A percentile compares a stretch with the other conserved stretches of the same genome.
phyloP scores from a whole-genome alignment of 192 early-diverging fungal species.

The Entomortierella beljakovae region DNA sequence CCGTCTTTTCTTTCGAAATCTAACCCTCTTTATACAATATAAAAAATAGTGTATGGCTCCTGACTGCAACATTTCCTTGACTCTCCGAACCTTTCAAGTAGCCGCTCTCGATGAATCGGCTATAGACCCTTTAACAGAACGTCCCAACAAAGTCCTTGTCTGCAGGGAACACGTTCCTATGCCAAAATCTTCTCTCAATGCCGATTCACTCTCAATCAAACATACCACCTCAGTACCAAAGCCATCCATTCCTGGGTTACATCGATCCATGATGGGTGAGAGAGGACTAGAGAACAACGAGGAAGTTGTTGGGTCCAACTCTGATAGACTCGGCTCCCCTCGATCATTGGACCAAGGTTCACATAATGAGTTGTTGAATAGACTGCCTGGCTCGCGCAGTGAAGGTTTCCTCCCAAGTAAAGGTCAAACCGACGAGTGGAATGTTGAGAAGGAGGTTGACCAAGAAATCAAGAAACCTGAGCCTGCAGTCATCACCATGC shows the following conservation, averaged over 20 bases:
- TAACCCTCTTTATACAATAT: background rate
- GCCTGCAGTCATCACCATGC: conserved; percentile 1
- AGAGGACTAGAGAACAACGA: background rate
- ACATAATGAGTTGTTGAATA: conserved; percentile 12
- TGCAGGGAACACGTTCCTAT: conserved; percentile 51
- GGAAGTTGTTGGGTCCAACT: background rate
- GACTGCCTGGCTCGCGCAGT: background rate
- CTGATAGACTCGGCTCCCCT: conserved; percentile 7
- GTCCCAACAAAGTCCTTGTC: conserved; percentile 41
- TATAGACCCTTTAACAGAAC: conserved; percentile 13
- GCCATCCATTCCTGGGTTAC: conserved; percentile 27
- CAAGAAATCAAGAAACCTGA: background rate
- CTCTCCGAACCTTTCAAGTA: conserved; percentile 36
- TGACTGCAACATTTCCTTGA: conserved; percentile 20
- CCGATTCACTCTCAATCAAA: conserved; percentile 21
- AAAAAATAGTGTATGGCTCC: conserved; percentile 32
- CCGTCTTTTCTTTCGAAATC: background rate
- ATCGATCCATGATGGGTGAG: conserved; percentile 37
- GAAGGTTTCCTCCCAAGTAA: background rate
- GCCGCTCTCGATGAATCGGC: conserved; percentile 26
- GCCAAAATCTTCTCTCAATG: conserved; percentile 20
- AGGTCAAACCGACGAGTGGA: background rate
- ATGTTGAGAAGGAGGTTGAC: background rate
- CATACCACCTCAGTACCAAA: conserved; percentile 33
- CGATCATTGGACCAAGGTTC: conserved; percentile 42